Base-by-base conservation (phyloP, 1,284 basidiomycete genomes). In the Microbotryomycetes sp. region DNA sequence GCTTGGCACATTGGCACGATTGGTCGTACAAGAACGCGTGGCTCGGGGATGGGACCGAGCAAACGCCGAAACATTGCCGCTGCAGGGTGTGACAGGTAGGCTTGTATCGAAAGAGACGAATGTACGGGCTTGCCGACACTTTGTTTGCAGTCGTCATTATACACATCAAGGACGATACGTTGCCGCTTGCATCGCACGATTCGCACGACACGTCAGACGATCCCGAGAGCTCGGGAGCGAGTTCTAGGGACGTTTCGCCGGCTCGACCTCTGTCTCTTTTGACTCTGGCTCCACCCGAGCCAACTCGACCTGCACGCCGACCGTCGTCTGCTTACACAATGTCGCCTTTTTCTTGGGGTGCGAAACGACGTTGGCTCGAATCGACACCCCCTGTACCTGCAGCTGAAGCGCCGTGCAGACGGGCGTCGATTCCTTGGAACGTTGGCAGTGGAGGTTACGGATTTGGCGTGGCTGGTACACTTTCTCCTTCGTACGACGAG, bases 161-260 rank as follows among this genome's bases (percentile, higher is more conserved):
- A 31, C 89, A 91, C 72, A 89, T 86, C 77, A 91, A 91, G 71
- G 86, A 88, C 65, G 81, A 65, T 53, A 63, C 65, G 47, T 60
- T 67, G 23, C 45, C 57, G 3, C 53, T 62, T 16, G 56, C 59
- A 2, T n/a, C n/a, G n/a, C n/a, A n/a, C n/a, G 59, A 45, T 0
- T 58, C 60, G 1, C 35, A 41, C 35, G 35, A 41, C 35, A 41
- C 35, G 35, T 41, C 35, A 41, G 11, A 41, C 18, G 11, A 9
- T 41, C 35, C 18, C 35, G 35, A 41, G 35, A 41, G 11, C 35
- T 41, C 35, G 9, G 11, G 11, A 18, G 35, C 35, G 9, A 18
- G 35, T 41, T 41, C 35, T 11, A 9, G 35, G 11, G 35, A 41
- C 35, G 35, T 9, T 41, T 41, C 35, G 35, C 9, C 48, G 21